Conservation (phyloP, 139 green algal species). For the Micractinium sp. region DNA sequence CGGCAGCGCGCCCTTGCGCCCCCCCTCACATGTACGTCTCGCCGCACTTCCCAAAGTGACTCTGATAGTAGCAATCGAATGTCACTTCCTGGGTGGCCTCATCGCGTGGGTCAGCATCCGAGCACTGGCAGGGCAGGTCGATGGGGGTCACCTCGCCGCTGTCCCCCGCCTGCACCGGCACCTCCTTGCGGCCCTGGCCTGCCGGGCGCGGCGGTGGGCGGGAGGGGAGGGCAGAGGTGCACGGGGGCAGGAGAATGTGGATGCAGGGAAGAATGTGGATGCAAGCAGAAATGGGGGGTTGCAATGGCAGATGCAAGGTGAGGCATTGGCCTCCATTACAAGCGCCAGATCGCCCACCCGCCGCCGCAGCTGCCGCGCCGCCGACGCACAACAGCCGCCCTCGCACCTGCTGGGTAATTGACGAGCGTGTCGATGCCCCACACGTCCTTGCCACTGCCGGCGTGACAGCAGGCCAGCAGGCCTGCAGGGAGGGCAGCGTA, state of each 20-base stretch:
- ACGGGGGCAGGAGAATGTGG: not conserved
- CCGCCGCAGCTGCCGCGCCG: not conserved
- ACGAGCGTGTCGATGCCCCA: constrained; percentile 44
- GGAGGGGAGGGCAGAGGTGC: not conserved
- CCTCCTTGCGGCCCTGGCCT: constrained; percentile 22
- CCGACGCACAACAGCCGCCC: not conserved
- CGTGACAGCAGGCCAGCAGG: not conserved
- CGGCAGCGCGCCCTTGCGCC: too few species aligned
- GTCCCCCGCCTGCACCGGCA: constrained; percentile 22
- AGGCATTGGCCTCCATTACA: not conserved
- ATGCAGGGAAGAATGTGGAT: not conserved
- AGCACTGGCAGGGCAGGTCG: constrained; percentile 41
- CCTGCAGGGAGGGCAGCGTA: not conserved
- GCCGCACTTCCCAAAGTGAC: constrained; percentile 33
- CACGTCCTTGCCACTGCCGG: constrained; percentile 25
- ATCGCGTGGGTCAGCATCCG: constrained; percentile 38
- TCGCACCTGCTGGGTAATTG: constrained; percentile 37
- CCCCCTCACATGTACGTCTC: constrained; percentile 36
- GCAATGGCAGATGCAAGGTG: not conserved
- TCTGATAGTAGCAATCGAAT: constrained; percentile 33
- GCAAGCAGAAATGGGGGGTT: not conserved
- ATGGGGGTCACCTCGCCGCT: not conserved
- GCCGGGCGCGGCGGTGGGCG: not conserved
- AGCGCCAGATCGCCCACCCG: too few species aligned
- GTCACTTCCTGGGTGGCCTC: not conserved